These are phyloP conservation scores for Cystofilobasidium macerans DNA, from an alignment of 768 basidiomycete species.

Conservation along the genomic window DNA sequence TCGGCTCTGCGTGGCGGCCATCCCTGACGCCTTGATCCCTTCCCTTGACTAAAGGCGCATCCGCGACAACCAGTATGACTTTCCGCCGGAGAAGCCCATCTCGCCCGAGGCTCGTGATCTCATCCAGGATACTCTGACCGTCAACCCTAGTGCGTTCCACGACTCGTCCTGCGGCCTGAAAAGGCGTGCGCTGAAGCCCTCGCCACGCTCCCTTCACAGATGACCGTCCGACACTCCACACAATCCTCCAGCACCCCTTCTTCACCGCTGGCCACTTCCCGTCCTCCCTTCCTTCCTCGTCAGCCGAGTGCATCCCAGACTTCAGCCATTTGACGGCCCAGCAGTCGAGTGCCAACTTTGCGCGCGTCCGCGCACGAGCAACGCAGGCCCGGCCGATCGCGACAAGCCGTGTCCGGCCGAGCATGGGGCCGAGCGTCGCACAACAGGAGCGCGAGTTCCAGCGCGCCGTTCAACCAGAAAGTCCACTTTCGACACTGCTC, in stretches of 20 bases:
- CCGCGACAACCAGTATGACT: slow-evolving; percentile 83
- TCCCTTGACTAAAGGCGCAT: slow-evolving; percentile 55
- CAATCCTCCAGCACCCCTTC: slow-evolving; percentile 74
- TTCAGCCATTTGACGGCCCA: slow-evolving; percentile 56
- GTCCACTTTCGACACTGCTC: slow-evolving; percentile 82
- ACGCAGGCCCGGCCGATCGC: slow-evolving; percentile 40
- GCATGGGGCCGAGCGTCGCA: slow-evolving; percentile 35
- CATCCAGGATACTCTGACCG: slow-evolving; percentile 73
- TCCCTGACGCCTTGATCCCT: slow-evolving; percentile 15
- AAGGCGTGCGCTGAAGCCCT: not conserved
- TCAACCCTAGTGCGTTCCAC: slow-evolving; percentile 48
- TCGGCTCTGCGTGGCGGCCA: slow-evolving; percentile 31
- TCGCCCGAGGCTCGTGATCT: slow-evolving; percentile 63
- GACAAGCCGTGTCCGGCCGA: slow-evolving; percentile 12
- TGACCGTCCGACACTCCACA: slow-evolving; percentile 66
- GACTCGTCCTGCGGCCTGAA: not conserved
- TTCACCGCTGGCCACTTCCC: slow-evolving; percentile 75
- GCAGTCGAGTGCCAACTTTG: slow-evolving; percentile 59
- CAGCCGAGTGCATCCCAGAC: slow-evolving; percentile 63
- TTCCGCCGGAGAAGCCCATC: slow-evolving; percentile 64
- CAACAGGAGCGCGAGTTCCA: slow-evolving; percentile 82
- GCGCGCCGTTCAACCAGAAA: slow-evolving; percentile 86
- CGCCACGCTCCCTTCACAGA: slow-evolving; percentile 33
- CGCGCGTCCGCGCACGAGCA: slow-evolving; percentile 52
- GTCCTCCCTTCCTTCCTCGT: slow-evolving; percentile 63